Base-by-base conservation (phyloP, 208 protist species). In the Zelonia costaricensis region DNA sequence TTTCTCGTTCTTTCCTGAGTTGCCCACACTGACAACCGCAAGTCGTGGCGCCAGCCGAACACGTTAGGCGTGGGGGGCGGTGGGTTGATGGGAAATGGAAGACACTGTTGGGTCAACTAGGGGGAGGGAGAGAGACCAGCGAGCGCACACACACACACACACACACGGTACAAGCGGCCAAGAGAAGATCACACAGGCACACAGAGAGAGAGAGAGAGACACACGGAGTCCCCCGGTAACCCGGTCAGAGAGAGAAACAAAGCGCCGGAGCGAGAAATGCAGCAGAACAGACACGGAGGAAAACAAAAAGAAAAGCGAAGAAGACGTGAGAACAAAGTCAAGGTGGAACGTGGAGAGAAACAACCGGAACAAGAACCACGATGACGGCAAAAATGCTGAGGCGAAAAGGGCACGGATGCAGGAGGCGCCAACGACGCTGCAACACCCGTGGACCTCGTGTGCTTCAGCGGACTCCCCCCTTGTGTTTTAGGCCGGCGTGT, bases 231-330 rank as follows among this genome's bases (percentile, higher is more conserved):
- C 6, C 20, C 5, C 6, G 25, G 15, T 13, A 30, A 33, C 20
- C 5, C 6, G 25, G 15, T 13, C 33, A 38, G 33, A 38, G 33
- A 38, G 33, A 56, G 33, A 43, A 43, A 56, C 4, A 52, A 10
- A 52, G 35, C 30, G 35, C 22, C 9, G 3, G 27, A 25, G 6
- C 22, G 28, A 27, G 39, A 28, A 22, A 58, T 18, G 23, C 3
- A 27, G 36, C 2, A 9, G 8, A 44, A 51, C 13, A 48, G 18
- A 52, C 43, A 51, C 3, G 49, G 33, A 51, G 20, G 13, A 57
- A 30, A 28, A 31, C 46, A 57, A 66, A 57, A 53, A 59, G 18
- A 35, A 68, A 59, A 59, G 38, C 13, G 10, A 33, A 4, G n/a
- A 3, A 42, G 33, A 48, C 13, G 20, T 22, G 33, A n/a, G 44